Base-by-base conservation (phyloP, 306 rosid genomes). In the Vigna reflexopilosa region DNA sequence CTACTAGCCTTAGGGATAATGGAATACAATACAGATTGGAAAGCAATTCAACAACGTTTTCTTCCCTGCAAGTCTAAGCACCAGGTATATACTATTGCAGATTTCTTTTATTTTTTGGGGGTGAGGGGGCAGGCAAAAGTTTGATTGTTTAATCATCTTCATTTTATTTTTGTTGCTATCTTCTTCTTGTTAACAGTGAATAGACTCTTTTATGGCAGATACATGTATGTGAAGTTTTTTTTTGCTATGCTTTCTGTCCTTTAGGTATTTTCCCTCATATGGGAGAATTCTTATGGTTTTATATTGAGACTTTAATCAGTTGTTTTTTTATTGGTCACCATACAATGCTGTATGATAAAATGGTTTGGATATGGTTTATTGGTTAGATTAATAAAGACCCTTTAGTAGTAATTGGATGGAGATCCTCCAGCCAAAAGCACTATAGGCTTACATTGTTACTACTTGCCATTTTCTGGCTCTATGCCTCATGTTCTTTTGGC, bases 11-110 rank as follows among this genome's bases (percentile, higher is more conserved):
- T 96, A 61, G 98, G 99, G 63, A 83, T 93, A 81, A 77, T 93
- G 91, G 98, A 96, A 82, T 91, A 88, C 74, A 96, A 96, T 84
- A 93, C 93, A n/a, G 97, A 96, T 76, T 96, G 97, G 99, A 86
- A 93, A 78, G 93, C 96, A 48, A 91, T 96, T 80, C 97, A 88
- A 85, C 93, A 83, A 62, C 90, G 96, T 36, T 96, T 93, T 82
- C 97, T 96, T 88, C 99, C 99, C 55, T 86, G 94, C 96, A 96
- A 96, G 71, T 86, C 97, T 74, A 84, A 81, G 78, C 94, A 88
- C 84, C 99, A 93, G 99, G 99, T 96, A 75, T 56, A 79, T 72
- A 56, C 69, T 54, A 38, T 63, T 68, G 67, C 36, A n/a, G 32
- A 49, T 71, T 49, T 34, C 49, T 56, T 82, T 56, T 76, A 58